These are phyloP conservation scores for Cercospora sp. DNA, from an alignment of 2,329 filamentous ascomycete genomes.

Conservation along the genomic window DNA sequence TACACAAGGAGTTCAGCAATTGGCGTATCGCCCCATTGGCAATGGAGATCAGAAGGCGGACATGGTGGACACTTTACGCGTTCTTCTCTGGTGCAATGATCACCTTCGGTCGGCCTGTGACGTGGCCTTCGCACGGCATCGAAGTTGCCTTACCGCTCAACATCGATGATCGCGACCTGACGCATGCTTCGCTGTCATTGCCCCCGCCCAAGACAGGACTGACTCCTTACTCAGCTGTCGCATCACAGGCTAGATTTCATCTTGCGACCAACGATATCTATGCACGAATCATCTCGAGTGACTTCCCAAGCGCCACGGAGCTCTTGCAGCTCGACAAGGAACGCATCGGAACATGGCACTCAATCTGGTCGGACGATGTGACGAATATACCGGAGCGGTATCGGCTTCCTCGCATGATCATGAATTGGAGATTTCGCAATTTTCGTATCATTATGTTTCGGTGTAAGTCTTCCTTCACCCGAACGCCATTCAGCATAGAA, in stretches of 20 bases:
- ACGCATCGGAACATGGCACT: slow-evolving; percentile 44
- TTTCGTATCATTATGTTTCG: slow-evolving; percentile 53
- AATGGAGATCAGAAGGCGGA: slow-evolving; percentile 39
- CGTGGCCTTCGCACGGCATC: slow-evolving; percentile 48
- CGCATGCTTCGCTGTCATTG: slow-evolving; percentile 31
- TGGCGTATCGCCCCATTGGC: slow-evolving; percentile 48
- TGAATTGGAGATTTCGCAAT: slow-evolving; percentile 49
- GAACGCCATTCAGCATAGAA: neutral
- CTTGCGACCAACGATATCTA: slow-evolving; percentile 50
- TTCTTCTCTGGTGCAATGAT: slow-evolving; percentile 54
- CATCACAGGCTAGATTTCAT: slow-evolving; percentile 50
- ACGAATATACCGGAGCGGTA: slow-evolving; percentile 41
- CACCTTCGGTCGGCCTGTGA: slow-evolving; percentile 52
- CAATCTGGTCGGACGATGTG: slow-evolving; percentile 41
- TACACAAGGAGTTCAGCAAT: slow-evolving; percentile 53
- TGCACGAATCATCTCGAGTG: slow-evolving; percentile 48
- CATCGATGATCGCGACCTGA: slow-evolving; percentile 48
- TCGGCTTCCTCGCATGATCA: slow-evolving; percentile 45
- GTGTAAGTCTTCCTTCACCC: slow-evolving; percentile 15
- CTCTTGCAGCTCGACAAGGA: slow-evolving; percentile 45
- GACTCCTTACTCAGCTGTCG: slow-evolving; percentile 49
- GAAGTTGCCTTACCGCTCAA: slow-evolving; percentile 49
- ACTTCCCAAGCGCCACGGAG: slow-evolving; percentile 45
- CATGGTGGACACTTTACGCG: slow-evolving; percentile 45
- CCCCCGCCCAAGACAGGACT: slow-evolving; percentile 28